A percentile compares a stretch with the other conserved stretches of the same genome.
Evolutionary conservation across 2,329 filamentous ascomycete genomes (phyloP).

Genomic region (Cylindrodendrum hubeiense): DNA sequence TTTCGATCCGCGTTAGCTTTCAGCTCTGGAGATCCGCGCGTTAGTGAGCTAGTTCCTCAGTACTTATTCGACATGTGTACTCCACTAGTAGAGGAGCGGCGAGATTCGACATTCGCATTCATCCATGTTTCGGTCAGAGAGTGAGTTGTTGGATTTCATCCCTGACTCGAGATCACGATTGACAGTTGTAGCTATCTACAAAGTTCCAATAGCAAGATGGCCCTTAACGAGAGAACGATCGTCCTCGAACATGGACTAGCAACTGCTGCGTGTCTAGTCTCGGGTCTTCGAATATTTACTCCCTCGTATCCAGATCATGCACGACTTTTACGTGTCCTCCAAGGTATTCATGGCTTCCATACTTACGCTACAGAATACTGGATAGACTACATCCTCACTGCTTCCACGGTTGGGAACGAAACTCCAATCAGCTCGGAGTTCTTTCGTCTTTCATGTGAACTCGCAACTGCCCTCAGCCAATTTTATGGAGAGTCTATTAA

Average conservation of each 20-base stretch:
- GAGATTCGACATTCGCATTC: neutral
- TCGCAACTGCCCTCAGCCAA: neutral
- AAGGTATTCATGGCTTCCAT: neutral
- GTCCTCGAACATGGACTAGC: neutral
- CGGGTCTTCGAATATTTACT: neutral
- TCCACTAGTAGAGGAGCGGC: slow-evolving; percentile 27
- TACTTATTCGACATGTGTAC: slow-evolving; percentile 42
- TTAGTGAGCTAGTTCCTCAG: slow-evolving; percentile 30
- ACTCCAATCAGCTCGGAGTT: neutral
- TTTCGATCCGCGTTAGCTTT: slow-evolving; percentile 51
- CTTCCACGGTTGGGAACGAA: neutral
- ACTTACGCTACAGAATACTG: neutral
- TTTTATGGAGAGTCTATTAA: neutral
- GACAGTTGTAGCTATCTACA: neutral
- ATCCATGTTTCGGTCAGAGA: neutral
- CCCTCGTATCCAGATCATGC: neutral
- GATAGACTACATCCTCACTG: neutral
- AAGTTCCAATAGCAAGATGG: neutral
- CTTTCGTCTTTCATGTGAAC: neutral
- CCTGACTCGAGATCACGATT: neutral
- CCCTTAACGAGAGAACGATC: neutral
- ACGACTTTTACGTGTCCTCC: neutral
- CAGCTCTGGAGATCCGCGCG: slow-evolving; percentile 16
- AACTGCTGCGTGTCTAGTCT: neutral
- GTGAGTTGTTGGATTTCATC: neutral